Evolutionary conservation across 179 eudicot genomes (phyloP), one percentile per base, ranked within the genome.

Genomic region (Pouteria campechiana): DNA sequence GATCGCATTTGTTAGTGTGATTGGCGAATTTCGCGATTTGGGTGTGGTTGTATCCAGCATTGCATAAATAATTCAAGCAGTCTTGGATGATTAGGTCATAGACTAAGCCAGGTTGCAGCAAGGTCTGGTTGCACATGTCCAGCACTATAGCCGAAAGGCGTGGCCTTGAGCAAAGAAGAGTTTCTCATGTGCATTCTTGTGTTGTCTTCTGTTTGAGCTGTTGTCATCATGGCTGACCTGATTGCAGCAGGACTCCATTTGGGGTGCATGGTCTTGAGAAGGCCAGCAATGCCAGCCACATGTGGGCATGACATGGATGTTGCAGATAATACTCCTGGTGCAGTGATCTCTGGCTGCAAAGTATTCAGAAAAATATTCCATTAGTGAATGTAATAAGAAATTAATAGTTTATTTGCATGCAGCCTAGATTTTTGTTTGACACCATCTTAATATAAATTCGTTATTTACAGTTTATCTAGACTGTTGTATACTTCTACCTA

Each of bases 241-340:
- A 90, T 78, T 23, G 95, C 93, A 11, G 98, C 95, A 37, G 80
- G 67, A 43, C 74, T 76, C 98, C 95, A 90, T 25, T 58, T 47
- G n/a, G 98, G 98, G 57, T 90, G 84, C 12, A 82, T 55, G 15
- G 90, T 93, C 57, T 74, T 90, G 39, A 90, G 74, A 46, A 90
- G 82, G 1, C 87, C 93, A 12, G 98, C 81, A 32, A 90, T 81
- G 14, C 75, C 98, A 2, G 79, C 63, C 7, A 90, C 82, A 57
- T 86, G 98, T 24, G 98, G 98, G 63, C 98, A 90, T 7, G 98
- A 70, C 98, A 90, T 90, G 3, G 98, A 90, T 30, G 98, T 90
- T 42, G 95, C 95, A 0, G 98, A 90, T 10, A 62, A 50, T 14
- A 90, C 67, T 6, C 95, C 98, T 13, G 98, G 98, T 7, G 93